These are phyloP conservation scores for Pythium coloratum DNA, from an alignment of 352 stramenopile species.

Conservation along the genomic window DNA sequence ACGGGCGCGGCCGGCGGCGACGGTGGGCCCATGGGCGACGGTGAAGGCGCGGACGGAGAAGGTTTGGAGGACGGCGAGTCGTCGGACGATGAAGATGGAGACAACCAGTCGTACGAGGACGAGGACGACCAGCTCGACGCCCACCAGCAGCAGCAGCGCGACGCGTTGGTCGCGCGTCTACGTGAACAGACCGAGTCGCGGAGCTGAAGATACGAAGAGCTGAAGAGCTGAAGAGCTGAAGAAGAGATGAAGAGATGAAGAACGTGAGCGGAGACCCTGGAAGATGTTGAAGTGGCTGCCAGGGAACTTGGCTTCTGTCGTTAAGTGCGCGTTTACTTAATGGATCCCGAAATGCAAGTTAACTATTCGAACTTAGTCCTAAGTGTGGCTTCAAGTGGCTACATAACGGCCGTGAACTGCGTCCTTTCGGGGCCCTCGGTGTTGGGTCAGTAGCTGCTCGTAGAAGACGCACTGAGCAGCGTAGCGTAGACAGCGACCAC, in stretches of 20 bases:
- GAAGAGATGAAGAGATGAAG: neutral
- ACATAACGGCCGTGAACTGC: neutral
- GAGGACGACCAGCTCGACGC: neutral
- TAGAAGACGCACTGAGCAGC: neutral
- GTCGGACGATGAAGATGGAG: constrained; percentile 17
- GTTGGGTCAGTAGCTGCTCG: neutral
- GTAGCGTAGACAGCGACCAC: neutral
- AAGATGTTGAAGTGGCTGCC: constrained; percentile 4
- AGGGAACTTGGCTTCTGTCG: neutral
- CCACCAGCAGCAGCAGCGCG: constrained; percentile 1
- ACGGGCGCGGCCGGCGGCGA: constrained; percentile 2
- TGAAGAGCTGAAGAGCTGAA: no score
- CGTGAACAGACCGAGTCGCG: constrained; percentile 4
- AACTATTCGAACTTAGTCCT: constrained; percentile 5
- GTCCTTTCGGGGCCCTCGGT: constrained; percentile 4
- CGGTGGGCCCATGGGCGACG: constrained; percentile 8
- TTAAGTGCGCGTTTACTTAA: constrained; percentile 27
- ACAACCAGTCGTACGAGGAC: constrained; percentile 7
- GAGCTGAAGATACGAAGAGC: neutral
- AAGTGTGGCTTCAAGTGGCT: neutral
- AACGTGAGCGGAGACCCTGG: constrained; percentile 10
- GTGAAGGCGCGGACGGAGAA: constrained; percentile 2
- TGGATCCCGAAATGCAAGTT: constrained; percentile 21
- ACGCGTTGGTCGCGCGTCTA: constrained; percentile 1
- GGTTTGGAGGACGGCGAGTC: constrained; percentile 10